phyloP scores from a whole-genome alignment of 1,284 basidiomycete species.

The Moniliophthora roreri region DNA sequence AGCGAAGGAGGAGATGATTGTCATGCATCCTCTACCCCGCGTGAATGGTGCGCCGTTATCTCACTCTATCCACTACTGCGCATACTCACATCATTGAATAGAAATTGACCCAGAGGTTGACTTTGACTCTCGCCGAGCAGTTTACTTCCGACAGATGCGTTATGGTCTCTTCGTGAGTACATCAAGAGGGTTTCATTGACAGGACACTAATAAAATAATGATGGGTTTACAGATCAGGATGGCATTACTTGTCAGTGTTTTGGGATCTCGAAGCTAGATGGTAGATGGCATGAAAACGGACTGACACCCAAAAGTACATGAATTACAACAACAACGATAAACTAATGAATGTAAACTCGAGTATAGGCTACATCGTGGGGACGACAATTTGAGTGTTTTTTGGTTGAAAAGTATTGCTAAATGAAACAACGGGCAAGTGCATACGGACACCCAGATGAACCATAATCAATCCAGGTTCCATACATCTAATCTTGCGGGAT shows the following conservation, averaged over 20 bases:
- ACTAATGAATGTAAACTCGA: too few relatives aligned
- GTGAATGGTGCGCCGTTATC: constrained; percentile 67
- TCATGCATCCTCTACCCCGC: constrained; percentile 97
- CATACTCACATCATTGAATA: constrained; percentile 24
- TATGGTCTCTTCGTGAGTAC: constrained; percentile 91
- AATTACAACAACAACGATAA: too few relatives aligned
- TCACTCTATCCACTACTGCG: background rate
- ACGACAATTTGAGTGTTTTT: too few relatives aligned
- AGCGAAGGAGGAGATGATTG: constrained; percentile 96
- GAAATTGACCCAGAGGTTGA: constrained; percentile 99
- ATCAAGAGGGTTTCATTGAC: background rate
- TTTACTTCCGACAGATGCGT: constrained; percentile 99
- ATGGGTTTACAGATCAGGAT: constrained; percentile 59
- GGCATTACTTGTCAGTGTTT: constrained; percentile 73
- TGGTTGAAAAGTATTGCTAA: too few relatives aligned
- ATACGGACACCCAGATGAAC: too few relatives aligned
- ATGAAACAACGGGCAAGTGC: too few relatives aligned
- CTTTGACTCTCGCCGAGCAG: constrained; percentile 91
- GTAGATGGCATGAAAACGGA: background rate
- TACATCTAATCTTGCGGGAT: too few relatives aligned
- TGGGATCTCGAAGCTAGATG: constrained; percentile 35
- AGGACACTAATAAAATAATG: constrained; percentile 1
- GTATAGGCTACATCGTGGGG: too few relatives aligned
- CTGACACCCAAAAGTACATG: constrained; percentile 4
- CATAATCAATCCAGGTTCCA: too few relatives aligned